These are phyloP conservation scores for Penicillium crystallinum DNA, from an alignment of 495 filamentous ascomycete genomes.

Conservation along the genomic window DNA sequence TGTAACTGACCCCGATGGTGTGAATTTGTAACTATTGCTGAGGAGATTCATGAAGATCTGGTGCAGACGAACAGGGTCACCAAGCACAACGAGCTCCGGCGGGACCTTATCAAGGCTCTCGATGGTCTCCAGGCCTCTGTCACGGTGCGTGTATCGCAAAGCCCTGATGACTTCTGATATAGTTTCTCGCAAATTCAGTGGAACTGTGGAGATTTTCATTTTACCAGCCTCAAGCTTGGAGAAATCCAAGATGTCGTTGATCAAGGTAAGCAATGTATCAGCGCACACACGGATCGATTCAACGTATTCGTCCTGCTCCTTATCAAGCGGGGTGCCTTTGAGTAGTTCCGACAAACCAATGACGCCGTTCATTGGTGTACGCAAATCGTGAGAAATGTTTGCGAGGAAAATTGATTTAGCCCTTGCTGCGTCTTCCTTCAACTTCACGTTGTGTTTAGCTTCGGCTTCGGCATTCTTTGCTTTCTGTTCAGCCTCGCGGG, in stretches of 20 bases:
- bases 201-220: slow-evolving; percentile 86
- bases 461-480: slow-evolving; percentile 77
- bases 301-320: slow-evolving; percentile 85
- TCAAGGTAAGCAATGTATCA: slow-evolving; percentile 83
- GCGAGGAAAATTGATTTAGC: slow-evolving; percentile 91
- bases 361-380: slow-evolving; percentile 83
- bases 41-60: slow-evolving; percentile 92
- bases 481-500: slow-evolving; percentile 74
- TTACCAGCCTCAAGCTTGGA: slow-evolving; percentile 92
- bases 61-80: slow-evolving; percentile 84
- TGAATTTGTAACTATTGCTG: slow-evolving; percentile 93
- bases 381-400: slow-evolving; percentile 83
- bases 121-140: slow-evolving; percentile 71
- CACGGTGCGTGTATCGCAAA: slow-evolving; percentile 75
- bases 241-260: slow-evolving; percentile 93
- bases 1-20: slow-evolving; percentile 76
- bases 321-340: slow-evolving; percentile 67
- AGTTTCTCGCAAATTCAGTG: slow-evolving; percentile 78
- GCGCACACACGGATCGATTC: slow-evolving; percentile 88
- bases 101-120: slow-evolving; percentile 59
- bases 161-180: slow-evolving; percentile 84
- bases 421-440: slow-evolving; percentile 86
- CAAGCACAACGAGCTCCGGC: slow-evolving; percentile 72
- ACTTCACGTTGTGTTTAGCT: slow-evolving; percentile 78
- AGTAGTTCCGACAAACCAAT: slow-evolving; percentile 87